Evolutionary conservation across 148 eudicot genomes (phyloP), one percentile per base, ranked within the genome.

Genomic region (Camellia granthamiana): DNA sequence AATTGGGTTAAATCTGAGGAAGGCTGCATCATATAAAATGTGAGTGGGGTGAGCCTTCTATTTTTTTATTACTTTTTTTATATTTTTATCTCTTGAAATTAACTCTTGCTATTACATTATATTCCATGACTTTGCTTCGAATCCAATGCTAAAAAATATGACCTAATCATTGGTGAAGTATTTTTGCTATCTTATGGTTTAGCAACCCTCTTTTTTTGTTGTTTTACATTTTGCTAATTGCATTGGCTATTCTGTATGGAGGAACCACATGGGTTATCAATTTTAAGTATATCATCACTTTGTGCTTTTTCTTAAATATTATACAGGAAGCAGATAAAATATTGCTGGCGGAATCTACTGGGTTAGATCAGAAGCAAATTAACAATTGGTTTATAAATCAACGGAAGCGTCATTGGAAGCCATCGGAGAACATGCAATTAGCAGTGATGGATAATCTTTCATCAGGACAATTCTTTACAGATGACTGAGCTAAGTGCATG

Each of bases 301-400:
- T 2, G 15, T 52, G 56, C 2, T 13, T 47, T 38, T 38, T 6
- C 14, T n/a, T 67, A 68, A n/a, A 58, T 30, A 30, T 69, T 23
- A 52, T 77, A 5, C 54, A 95, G 98, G 98, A 95, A 85, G 91
- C 90, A 18, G 98, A 95, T 88, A 95, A 95, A 82, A 88, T 89
- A 3, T 85, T 90, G 5, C 84, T 95, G 64, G 94, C 98, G 16
- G 97, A 93, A 75, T 67, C 89, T 64, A 95, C 97, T 3, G 97
- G 97, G 5, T 85, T 95, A 3, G 98, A 95, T 82, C 97, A 86
- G 81, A 95, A 93, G 96, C 98, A 95, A 84, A 95, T 95, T 77
- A 95, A 95, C 87, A 95, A 95, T 56, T 95, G 98, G 98, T 94
- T 94, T 77, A 94, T 94, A 80, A 94, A 94, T 68, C 98, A 94